A percentile compares a stretch with the other conserved stretches of the same genome.
These are phyloP conservation scores for Dipteronia dyeriana DNA, from an alignment of 345 rosid species.

Conservation along the genomic window DNA sequence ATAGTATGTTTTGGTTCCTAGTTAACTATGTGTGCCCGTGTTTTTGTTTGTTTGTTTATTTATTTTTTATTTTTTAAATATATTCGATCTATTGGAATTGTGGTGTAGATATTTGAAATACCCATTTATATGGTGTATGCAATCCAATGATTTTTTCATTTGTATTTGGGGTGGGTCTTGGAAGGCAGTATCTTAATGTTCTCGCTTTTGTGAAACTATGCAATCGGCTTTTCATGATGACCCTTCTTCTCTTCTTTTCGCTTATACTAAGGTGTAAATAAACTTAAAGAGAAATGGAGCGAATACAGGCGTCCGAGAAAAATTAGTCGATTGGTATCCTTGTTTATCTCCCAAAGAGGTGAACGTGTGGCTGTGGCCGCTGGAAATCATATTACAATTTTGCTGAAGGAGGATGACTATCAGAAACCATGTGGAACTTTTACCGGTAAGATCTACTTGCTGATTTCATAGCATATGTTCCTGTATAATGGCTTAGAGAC, in stretches of 20 bases:
- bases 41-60: too few relatives aligned
- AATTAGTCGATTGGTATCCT: conserved; percentile 42
- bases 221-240: conserved; percentile 10
- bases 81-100: background rate
- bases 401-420: conserved; percentile 73
- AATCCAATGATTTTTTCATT: background rate
- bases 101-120: background rate
- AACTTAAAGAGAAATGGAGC: conserved; percentile 67
- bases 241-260: conserved; percentile 2
- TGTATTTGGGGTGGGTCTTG: background rate
- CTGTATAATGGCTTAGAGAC: background rate
- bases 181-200: background rate
- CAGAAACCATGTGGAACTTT: conserved; percentile 62
- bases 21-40: background rate
- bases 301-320: conserved; percentile 45
- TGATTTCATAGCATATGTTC: background rate
- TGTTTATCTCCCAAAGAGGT: conserved; percentile 75
- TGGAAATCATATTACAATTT: conserved; percentile 67
- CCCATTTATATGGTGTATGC: background rate
- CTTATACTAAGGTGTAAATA: conserved; percentile 57
- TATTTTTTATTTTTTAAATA: background rate
- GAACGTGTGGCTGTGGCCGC: conserved; percentile 82
- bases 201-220: background rate
- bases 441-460: conserved; percentile 48
- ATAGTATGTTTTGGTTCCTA: too few relatives aligned